Base-by-base conservation (phyloP, 2,329 filamentous ascomycete species). In the Fusarium sp. region DNA sequence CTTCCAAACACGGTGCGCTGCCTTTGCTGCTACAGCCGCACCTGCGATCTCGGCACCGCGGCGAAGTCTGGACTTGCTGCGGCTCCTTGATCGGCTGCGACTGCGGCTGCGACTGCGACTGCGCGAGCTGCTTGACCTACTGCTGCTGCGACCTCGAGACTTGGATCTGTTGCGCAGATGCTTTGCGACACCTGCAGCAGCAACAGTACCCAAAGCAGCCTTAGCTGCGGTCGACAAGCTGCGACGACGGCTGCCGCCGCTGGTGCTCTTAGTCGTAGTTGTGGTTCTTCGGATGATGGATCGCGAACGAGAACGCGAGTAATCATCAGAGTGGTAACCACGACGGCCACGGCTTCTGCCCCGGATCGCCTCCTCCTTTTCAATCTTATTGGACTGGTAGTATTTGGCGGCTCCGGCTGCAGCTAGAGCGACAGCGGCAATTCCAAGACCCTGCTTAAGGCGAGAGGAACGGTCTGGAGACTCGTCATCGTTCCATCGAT, bases 371-470 rank as follows among this genome's bases (percentile, higher is more conserved):
- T 90, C 88, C 67, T 89, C 88, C 72, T 85, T 87, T 44, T 89
- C 86, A 44, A 85, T 77, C 73, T 87, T 89, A 77, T 83, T 86
- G 70, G 85, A 83, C 66, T 89, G 85, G 74, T 87, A 85, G 72
- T 89, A 89, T 74, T 90, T 89, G 65, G 87, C 84, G 7, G 88
- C 88, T n/a, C 88, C 88, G 5, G 88, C 88, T 20, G 89, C 86
- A 9, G 88, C 88, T 26, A 90, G 81, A 16, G 88, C 88, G 23
- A 88, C 87, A 11, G 88, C 88, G 10, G 88, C 88, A 41, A 90
- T 82, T 33, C 88, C 88, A 23, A 90, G 80, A 23, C 87, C 88
- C 2, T 86, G 89, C 76, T 88, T 88, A 56, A 90, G 79, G 49
- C 83, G 83, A 41, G 82, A 83, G 38, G 82, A 80, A 50, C 80